These are phyloP conservation scores for Plasmopara viticola DNA, from an alignment of 352 stramenopile species.

Conservation along the genomic window DNA sequence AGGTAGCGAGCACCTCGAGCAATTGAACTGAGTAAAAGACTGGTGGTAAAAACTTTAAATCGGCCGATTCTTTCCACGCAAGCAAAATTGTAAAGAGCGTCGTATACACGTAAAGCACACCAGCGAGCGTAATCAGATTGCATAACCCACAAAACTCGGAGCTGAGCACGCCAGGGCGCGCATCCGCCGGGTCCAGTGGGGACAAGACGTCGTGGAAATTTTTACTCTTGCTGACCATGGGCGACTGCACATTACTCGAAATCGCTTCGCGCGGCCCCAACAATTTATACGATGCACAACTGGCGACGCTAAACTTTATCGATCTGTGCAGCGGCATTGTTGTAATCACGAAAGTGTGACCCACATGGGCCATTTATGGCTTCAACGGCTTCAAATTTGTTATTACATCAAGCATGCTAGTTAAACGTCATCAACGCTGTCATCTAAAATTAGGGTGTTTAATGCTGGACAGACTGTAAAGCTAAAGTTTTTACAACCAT, in stretches of 20 bases:
- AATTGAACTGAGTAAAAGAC: conserved; percentile 74
- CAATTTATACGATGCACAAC: neutral
- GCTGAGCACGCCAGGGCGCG: conserved; percentile 58
- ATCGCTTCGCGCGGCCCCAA: conserved; percentile 17
- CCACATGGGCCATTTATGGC: conserved; percentile 1
- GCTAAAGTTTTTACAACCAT: no score
- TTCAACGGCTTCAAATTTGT: conserved; percentile 6
- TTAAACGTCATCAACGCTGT: no score
- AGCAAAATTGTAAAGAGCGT: conserved; percentile 52
- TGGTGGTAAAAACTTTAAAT: conserved; percentile 48
- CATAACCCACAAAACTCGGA: conserved; percentile 75
- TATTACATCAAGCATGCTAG: neutral
- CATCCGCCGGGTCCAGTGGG: conserved; percentile 57
- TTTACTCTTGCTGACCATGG: conserved; percentile 30
- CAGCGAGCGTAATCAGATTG: conserved; percentile 65
- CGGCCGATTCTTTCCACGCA: conserved; percentile 39
- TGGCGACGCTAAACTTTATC: conserved; percentile 8
- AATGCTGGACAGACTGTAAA: no score
- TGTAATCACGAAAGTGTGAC: neutral
- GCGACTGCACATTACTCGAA: conserved; percentile 11
- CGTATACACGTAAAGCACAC: conserved; percentile 55
- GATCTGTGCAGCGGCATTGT: conserved; percentile 7
- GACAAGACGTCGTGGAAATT: conserved; percentile 59
- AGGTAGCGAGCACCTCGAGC: conserved; percentile 62
- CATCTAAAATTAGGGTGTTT: no score